A percentile compares a stretch with the other conserved stretches of the same genome.
These are phyloP conservation scores for Metschnikowia colocasiae DNA, from an alignment of 805 yeast species.

Conservation along the genomic window DNA sequence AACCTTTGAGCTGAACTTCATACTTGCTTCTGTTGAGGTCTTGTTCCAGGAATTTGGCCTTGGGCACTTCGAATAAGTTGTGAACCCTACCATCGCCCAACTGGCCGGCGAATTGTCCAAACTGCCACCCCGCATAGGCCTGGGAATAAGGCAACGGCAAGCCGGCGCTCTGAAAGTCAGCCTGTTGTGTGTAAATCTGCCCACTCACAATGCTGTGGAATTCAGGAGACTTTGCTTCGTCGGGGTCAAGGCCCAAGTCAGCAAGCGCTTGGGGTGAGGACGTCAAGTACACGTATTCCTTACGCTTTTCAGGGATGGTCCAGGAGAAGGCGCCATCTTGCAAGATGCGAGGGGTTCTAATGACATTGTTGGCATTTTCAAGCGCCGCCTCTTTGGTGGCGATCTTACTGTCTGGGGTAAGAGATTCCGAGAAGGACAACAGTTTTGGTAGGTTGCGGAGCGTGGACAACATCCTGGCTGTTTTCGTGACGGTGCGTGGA, in stretches of 20 bases:
- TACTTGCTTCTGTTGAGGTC: constrained; percentile 36
- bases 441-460: constrained; percentile 30
- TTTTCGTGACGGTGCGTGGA: neutral
- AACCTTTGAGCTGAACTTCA: constrained; percentile 84
- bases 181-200: constrained; percentile 27
- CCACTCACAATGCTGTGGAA: constrained; percentile 64
- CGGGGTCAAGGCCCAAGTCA: constrained; percentile 53
- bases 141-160: constrained; percentile 76
- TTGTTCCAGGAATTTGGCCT: constrained; percentile 17
- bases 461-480: constrained; percentile 16
- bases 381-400: constrained; percentile 25
- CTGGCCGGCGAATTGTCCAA: constrained; percentile 96
- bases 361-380: constrained; percentile 27
- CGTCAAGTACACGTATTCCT: constrained; percentile 50
- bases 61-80: constrained; percentile 69
- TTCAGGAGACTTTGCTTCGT: constrained; percentile 38
- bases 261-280: constrained; percentile 57
- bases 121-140: constrained; percentile 94
- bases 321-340: constrained; percentile 68
- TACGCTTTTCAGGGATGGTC: constrained; percentile 62
- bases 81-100: constrained; percentile 93
- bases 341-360: constrained; percentile 36
- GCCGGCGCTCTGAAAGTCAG: constrained; percentile 17
- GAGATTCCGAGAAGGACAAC: constrained; percentile 24
- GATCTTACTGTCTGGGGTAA: constrained; percentile 31